These are phyloP conservation scores for Daldinia eschscholtzii DNA, from an alignment of 2,329 filamentous ascomycete species.

Conservation along the genomic window DNA sequence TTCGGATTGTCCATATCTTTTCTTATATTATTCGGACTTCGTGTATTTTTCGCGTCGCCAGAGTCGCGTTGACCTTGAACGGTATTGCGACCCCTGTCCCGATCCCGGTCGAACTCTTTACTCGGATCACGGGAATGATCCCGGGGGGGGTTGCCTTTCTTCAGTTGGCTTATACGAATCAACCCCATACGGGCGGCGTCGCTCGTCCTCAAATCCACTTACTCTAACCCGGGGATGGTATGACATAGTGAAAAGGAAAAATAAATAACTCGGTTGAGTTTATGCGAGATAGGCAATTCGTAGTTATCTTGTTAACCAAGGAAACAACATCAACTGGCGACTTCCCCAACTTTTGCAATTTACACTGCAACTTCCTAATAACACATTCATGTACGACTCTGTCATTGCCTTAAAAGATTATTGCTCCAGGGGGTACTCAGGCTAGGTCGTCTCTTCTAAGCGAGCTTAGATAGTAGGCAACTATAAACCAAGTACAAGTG, in stretches of 20 bases:
- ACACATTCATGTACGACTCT: slow-evolving; percentile 34
- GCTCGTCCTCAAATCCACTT: slow-evolving; percentile 39
- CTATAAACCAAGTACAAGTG: neutral
- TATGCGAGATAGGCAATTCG: neutral
- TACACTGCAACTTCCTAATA: slow-evolving; percentile 34
- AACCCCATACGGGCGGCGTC: slow-evolving; percentile 26
- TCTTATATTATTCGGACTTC: slow-evolving; percentile 20
- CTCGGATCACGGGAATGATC: slow-evolving; percentile 31
- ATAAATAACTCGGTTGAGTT: neutral
- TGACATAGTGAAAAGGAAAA: slow-evolving; percentile 20
- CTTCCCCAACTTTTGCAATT: slow-evolving; percentile 23
- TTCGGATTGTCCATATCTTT: slow-evolving; percentile 34
- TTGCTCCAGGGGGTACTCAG: neutral
- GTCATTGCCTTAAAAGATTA: slow-evolving; percentile 38
- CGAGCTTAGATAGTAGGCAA: slow-evolving; percentile 1
- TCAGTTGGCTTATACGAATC: slow-evolving; percentile 28
- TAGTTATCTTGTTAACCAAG: slow-evolving; percentile 13
- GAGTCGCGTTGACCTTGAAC: slow-evolving; percentile 34
- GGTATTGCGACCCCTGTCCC: slow-evolving; percentile 43
- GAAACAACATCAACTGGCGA: slow-evolving; percentile 2
- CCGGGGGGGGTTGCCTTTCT: slow-evolving; percentile 7
- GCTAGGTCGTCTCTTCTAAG: slow-evolving; percentile 6
- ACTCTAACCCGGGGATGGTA: slow-evolving; percentile 19
- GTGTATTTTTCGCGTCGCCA: slow-evolving; percentile 23
- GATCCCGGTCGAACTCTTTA: slow-evolving; percentile 21